Percentiles rank a stretch among this genome's conserved stretches.
phyloP scores from a whole-genome alignment of 2,329 filamentous ascomycete species.

The Aspergillus pseudonomiae region DNA sequence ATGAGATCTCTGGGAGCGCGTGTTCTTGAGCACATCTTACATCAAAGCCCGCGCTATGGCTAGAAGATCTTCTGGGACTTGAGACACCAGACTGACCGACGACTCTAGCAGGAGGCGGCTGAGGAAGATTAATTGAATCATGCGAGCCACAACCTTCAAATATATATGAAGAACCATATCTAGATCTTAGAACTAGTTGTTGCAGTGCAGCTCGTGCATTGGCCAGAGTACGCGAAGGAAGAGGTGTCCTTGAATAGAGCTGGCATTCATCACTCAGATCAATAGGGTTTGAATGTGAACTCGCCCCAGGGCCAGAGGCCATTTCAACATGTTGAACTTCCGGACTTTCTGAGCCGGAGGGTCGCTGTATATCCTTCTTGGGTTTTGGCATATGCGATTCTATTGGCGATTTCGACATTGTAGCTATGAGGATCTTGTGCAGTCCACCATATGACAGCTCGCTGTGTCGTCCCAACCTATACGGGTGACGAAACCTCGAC shows the following conservation, averaged over 20 bases:
- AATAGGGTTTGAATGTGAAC: not conserved
- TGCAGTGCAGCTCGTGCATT: slow-evolving; percentile 1
- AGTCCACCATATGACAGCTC: not conserved
- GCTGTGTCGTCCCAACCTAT: not conserved
- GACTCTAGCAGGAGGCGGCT: not conserved
- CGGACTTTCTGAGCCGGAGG: not conserved
- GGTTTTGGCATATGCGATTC: not conserved
- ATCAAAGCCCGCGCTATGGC: not conserved
- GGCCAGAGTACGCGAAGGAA: not conserved
- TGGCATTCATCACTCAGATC: not conserved
- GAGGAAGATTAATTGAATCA: not conserved
- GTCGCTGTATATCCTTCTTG: not conserved
- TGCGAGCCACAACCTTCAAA: not conserved
- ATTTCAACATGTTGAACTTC: slow-evolving; percentile 14
- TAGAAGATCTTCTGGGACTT: not conserved
- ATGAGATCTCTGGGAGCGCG: not conserved
- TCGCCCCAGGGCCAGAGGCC: not conserved
- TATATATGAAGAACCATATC: not conserved
- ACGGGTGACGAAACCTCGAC: not conserved
- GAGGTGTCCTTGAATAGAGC: not conserved
- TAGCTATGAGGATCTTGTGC: not conserved
- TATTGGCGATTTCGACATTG: not conserved
- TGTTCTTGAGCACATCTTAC: not conserved
- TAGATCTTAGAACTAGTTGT: not conserved
- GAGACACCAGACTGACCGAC: not conserved